Percentiles rank a stretch among this genome's conserved stretches.
phyloP scores from a whole-genome alignment of 441 rosid genomes.

The Biscutella laevigata region DNA sequence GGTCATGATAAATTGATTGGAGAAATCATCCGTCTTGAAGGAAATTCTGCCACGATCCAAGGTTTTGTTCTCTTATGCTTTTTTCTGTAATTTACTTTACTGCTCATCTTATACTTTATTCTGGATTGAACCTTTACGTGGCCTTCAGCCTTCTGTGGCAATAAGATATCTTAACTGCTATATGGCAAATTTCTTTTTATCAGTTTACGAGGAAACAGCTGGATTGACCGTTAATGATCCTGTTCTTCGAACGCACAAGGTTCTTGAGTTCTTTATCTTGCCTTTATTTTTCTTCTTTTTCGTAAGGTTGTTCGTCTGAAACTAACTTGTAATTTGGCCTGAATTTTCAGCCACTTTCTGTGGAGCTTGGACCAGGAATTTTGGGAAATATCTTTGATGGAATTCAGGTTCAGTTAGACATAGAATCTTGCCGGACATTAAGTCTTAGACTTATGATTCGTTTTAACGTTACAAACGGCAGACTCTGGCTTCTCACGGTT shows the following conservation, averaged over 20 bases:
- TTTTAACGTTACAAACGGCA: neutral
- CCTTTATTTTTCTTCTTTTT: neutral
- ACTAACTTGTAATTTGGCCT: conserved; percentile 17
- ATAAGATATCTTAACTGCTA: neutral
- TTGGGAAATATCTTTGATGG: conserved; percentile 98
- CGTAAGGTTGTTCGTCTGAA: neutral
- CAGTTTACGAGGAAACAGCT: conserved; percentile 97
- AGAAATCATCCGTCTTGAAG: conserved; percentile 93
- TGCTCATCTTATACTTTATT: neutral
- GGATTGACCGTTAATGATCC: conserved; percentile 95
- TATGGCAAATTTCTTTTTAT: neutral
- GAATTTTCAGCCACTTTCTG: conserved; percentile 80
- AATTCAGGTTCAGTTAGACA: conserved; percentile 62
- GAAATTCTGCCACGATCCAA: conserved; percentile 96
- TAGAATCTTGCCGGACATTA: conserved; percentile 8
- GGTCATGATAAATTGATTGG: conserved; percentile 92
- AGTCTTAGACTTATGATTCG: neutral
- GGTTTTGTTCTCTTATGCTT: conserved; percentile 35
- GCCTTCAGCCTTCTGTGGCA: neutral
- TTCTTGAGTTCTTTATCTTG: conserved; percentile 9
- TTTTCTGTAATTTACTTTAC: neutral
- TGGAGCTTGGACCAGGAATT: conserved; percentile 98
- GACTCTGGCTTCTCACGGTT: conserved; percentile 15
- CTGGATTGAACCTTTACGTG: neutral
- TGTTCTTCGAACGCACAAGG: conserved; percentile 89